Evolutionary conservation across 2,329 filamentous ascomycete species (phyloP).

Genomic region (Aphanoascus verrucosus): DNA sequence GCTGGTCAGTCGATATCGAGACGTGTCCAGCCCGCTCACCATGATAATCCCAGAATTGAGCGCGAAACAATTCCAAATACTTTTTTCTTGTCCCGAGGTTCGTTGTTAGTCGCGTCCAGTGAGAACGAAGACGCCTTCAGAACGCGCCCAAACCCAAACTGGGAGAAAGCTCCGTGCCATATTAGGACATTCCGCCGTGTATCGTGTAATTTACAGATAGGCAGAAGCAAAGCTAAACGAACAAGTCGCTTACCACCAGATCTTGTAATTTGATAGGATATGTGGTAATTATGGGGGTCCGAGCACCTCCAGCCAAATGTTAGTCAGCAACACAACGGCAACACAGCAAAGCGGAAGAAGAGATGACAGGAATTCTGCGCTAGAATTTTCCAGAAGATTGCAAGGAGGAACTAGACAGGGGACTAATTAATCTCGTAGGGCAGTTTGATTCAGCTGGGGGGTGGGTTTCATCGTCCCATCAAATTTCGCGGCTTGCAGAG

Average conservation of each 20-base stretch:
- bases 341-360: neutral
- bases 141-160: neutral
- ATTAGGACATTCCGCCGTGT: neutral
- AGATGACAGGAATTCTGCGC: neutral
- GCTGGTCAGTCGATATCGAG: too few species aligned
- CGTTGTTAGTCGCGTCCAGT: neutral
- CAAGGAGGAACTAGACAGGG: neutral
- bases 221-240: too few species aligned
- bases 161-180: neutral
- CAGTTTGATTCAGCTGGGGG: neutral
- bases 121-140: neutral
- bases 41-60: too few species aligned
- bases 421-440: neutral
- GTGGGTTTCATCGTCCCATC: neutral
- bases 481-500: neutral
- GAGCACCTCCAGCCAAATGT: neutral
- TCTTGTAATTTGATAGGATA: too few species aligned
- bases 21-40: too few species aligned
- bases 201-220: neutral
- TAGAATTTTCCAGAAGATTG: constrained; percentile 11
- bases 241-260: too few species aligned
- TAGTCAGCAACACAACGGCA: neutral
- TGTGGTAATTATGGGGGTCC: too few species aligned
- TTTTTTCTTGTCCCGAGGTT: too few species aligned
- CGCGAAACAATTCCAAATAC: too few species aligned